Base-by-base conservation (phyloP, 352 stramenopile species). In the Phytopythium ostracodes region DNA sequence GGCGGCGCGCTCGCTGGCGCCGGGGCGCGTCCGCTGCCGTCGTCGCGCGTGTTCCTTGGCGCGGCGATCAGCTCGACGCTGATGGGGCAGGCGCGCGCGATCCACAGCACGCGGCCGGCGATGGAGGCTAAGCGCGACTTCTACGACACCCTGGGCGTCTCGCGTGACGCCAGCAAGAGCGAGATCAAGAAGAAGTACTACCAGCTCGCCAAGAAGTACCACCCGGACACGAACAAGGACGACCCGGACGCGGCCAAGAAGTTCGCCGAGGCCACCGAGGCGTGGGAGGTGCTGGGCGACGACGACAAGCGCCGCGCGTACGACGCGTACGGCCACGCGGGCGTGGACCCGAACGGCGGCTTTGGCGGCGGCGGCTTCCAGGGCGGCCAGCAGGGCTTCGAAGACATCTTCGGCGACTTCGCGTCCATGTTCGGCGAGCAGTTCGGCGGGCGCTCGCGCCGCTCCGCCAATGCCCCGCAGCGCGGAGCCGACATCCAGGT, bases 131-230 rank as follows among this genome's bases (percentile, higher is more conserved):
- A 99, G 75, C 80, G 88, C 69, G 97, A 99, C 78, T 98, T 98
- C 77, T 99, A 99, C 73, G 90, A 99, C 47, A 76, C 98, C 2
- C 81, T 99, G 29, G 94, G 95, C 58, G 84, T 99, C 29, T 73
- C 76, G 2, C 81, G 73, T 36, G 79, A 88, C 50, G 92, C 96
- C 7, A 81, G 88, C 64, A 98, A 99, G 79, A 94, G 78, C 60
- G 91, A 98, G 54, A 98, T 99, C 70, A 99, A 99, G 83, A 98
- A 99, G 77, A 97, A 97, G 68, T 98, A 97, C 77, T 98, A 98
- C 71, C 89, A 98, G 64, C 67, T 99, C 47, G 97, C 95, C 40
- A 98, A 98, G 75, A 96, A 98, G 77, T 98, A 98, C 78, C 97
- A 99, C 70, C 97, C 97, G 10, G 97, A 99, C 70, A 97, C 96